Evolutionary conservation across 2,329 filamentous ascomycete species (phyloP).

Genomic region (Tympanopsis confertula): DNA sequence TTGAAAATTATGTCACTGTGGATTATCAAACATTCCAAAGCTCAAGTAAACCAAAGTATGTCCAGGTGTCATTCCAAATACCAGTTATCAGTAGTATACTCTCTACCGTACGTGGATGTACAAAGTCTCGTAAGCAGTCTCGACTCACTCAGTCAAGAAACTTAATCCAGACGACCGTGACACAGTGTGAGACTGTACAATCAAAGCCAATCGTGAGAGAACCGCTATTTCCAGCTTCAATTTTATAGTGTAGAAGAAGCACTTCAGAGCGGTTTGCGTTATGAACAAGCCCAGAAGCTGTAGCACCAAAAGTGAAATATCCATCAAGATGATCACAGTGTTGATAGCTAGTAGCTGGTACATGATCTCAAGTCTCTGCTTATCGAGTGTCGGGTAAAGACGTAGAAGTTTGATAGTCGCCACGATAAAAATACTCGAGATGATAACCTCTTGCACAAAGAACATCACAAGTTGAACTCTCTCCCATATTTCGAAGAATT

Average conservation of each 20-base stretch:
- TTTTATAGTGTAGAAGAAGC: slow-evolving; percentile 29
- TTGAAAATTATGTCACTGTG: too few relatives aligned
- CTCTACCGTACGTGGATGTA: too few relatives aligned
- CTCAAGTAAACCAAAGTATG: too few relatives aligned
- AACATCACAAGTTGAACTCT: slow-evolving; percentile 34
- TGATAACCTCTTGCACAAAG: slow-evolving; percentile 29
- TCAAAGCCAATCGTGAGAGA: slow-evolving; percentile 23
- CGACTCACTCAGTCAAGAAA: too few relatives aligned
- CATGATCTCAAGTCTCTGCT: slow-evolving; percentile 20
- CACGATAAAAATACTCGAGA: slow-evolving; percentile 37
- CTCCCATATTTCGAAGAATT: slow-evolving; percentile 10
- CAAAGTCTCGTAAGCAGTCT: too few relatives aligned
- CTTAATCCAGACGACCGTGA: too few relatives aligned
- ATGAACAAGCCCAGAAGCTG: slow-evolving; percentile 25
- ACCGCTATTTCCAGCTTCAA: slow-evolving; percentile 45
- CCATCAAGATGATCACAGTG: slow-evolving; percentile 25
- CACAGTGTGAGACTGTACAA: too few relatives aligned
- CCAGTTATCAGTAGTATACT: too few relatives aligned
- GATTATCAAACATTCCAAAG: too few relatives aligned
- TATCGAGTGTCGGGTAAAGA: slow-evolving; percentile 5
- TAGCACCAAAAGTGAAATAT: slow-evolving; percentile 24
- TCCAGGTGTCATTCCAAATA: too few relatives aligned
- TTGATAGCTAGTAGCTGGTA: slow-evolving; percentile 29
- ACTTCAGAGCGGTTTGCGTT: slow-evolving; percentile 26
- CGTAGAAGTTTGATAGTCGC: slow-evolving; percentile 34